phyloP scores from a whole-genome alignment of 2,329 filamentous ascomycete genomes.

The Aspergillus calidoustus region DNA sequence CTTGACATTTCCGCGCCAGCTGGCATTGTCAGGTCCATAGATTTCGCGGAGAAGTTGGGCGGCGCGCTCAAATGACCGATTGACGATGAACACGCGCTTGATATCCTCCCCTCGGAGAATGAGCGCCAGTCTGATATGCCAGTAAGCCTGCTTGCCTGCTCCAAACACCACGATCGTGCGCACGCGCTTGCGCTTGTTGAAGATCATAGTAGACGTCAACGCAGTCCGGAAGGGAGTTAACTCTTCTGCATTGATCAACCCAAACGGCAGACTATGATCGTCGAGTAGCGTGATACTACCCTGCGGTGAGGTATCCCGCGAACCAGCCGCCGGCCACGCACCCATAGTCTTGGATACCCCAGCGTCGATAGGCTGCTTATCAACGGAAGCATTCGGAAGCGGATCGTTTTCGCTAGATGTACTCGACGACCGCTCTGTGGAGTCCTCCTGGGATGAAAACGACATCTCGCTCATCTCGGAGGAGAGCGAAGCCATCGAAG shows the following conservation, averaged over 20 bases:
- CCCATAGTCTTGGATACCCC: constrained; percentile 36
- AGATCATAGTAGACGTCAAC: constrained; percentile 62
- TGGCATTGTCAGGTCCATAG: constrained; percentile 56
- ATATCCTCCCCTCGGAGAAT: constrained; percentile 69
- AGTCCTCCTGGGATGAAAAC: constrained; percentile 39
- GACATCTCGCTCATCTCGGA: constrained; percentile 42
- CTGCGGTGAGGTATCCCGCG: constrained; percentile 53
- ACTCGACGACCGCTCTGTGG: constrained; percentile 1
- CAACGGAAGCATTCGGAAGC: constrained; percentile 35
- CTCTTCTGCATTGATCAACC: constrained; percentile 69
- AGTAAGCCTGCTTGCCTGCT: constrained; percentile 87
- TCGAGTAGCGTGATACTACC: constrained; percentile 66
- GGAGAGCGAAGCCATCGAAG: constrained; percentile 41
- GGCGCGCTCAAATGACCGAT: constrained; percentile 60
- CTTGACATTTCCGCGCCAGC: constrained; percentile 69
- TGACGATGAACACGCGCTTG: constrained; percentile 81
- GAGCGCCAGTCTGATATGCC: constrained; percentile 86
- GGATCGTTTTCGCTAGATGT: constrained; percentile 34
- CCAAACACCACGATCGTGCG: constrained; percentile 84
- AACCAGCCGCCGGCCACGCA: constrained; percentile 41
- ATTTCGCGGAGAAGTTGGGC: constrained; percentile 57
- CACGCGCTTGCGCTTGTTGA: constrained; percentile 69
- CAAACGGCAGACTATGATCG: constrained; percentile 60
- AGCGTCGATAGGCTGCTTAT: constrained; percentile 33
- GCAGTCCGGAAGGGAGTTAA: constrained; percentile 73